phyloP scores from a whole-genome alignment of 257 asterid genomes.

The Plantago elongata region DNA sequence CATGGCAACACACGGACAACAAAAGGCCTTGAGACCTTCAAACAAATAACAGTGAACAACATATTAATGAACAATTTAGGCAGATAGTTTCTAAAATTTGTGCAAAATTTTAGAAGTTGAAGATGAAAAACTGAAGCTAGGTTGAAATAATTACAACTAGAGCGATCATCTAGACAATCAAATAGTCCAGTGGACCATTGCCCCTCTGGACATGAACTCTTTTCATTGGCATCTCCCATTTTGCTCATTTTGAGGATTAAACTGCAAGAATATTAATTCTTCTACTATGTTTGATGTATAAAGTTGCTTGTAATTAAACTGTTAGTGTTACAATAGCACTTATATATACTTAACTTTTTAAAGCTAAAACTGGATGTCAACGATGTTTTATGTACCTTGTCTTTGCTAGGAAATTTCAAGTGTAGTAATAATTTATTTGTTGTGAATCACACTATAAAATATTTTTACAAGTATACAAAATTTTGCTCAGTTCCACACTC shows the following conservation, averaged over 20 bases:
- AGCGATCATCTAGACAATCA: slow-evolving; percentile 22
- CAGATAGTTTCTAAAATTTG: background rate
- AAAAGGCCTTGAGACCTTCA: slow-evolving; percentile 30
- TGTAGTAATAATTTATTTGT: background rate
- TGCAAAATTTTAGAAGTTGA: background rate
- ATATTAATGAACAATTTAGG: background rate
- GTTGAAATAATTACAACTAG: slow-evolving; percentile 22
- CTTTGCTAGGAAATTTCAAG: slow-evolving; percentile 18
- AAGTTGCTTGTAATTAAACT: background rate
- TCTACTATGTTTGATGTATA: background rate
- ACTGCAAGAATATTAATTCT: background rate
- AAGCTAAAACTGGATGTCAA: background rate
- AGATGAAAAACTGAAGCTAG: background rate
- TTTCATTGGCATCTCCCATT: background rate
- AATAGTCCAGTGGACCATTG: slow-evolving; percentile 36
- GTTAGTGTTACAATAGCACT: background rate
- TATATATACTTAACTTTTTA: slow-evolving; percentile 14
- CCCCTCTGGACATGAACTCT: slow-evolving; percentile 21
- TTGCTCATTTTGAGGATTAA: background rate
- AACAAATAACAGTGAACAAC: background rate
- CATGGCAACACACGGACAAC: slow-evolving; percentile 34
- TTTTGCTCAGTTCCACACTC: too few species aligned
- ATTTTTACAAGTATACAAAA: too few species aligned
- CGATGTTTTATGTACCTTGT: background rate
- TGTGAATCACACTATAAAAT: too few species aligned